These are phyloP conservation scores for Solioccasus polychromus DNA, from an alignment of 768 basidiomycete genomes.

Conservation along the genomic window DNA sequence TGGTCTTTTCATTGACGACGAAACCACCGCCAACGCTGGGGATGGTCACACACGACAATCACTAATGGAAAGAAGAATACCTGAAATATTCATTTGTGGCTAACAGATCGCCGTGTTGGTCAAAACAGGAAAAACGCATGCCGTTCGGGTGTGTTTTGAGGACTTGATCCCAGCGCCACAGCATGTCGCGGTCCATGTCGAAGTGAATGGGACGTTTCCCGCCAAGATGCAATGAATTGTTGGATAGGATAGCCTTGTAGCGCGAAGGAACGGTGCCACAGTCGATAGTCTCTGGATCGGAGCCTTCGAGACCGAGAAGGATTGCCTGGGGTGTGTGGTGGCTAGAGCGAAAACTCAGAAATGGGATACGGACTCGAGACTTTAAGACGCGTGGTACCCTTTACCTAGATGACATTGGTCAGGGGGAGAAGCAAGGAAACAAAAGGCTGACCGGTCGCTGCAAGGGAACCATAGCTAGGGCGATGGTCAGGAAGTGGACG, in stretches of 20 bases:
- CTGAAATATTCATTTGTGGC: conserved; percentile 96
- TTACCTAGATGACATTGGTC: too few relatives aligned
- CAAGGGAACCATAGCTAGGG: conserved; percentile 82
- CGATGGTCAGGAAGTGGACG: neutral
- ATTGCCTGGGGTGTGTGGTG: conserved; percentile 89
- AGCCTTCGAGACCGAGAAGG: conserved; percentile 80
- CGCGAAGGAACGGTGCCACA: conserved; percentile 78
- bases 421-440: conserved; percentile 3
- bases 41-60: neutral
- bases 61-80: conserved; percentile 19
- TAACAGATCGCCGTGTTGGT: conserved; percentile 74
- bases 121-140: conserved; percentile 89
- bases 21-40: conserved; percentile 86
- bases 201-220: conserved; percentile 78
- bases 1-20: conserved; percentile 92
- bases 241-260: conserved; percentile 63
- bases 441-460: conserved; percentile 71
- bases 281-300: conserved; percentile 92
- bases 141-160: conserved; percentile 89
- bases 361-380: neutral
- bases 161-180: conserved; percentile 90
- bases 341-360: conserved; percentile 34
- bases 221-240: conserved; percentile 65
- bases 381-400: conserved; percentile 56
- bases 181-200: conserved; percentile 88